A percentile compares a stretch with the other conserved stretches of the same genome.
phyloP scores from a whole-genome alignment of 169 alveolate genomes.

The Ichthyophthirius multifiliis region DNA sequence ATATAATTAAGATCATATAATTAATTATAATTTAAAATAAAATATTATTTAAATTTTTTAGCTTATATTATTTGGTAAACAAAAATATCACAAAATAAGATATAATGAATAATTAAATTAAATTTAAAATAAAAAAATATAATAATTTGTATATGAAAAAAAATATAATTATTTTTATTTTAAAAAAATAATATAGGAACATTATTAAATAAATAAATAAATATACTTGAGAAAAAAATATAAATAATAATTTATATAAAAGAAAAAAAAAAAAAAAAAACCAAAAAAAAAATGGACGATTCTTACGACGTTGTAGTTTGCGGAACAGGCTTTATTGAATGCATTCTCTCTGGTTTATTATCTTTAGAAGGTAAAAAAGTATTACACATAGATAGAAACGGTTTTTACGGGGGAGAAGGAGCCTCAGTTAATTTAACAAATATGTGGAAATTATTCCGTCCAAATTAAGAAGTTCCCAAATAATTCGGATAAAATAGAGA shows the following conservation, averaged over 20 bases:
- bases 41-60: too few species aligned
- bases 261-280: neutral
- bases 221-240: neutral
- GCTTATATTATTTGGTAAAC: too few species aligned
- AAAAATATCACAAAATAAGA: too few species aligned
- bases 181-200: too few species aligned
- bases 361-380: slow-evolving; percentile 91
- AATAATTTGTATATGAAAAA: too few species aligned
- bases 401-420: slow-evolving; percentile 98
- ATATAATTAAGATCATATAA: too few species aligned
- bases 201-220: too few species aligned
- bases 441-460: slow-evolving; percentile 92
- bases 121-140: too few species aligned
- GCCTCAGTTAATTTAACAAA: slow-evolving; percentile 97
- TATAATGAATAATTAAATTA: too few species aligned
- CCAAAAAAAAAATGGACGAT: slow-evolving; percentile 62
- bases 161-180: too few species aligned
- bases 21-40: too few species aligned
- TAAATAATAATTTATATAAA: neutral
- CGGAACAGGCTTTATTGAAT: slow-evolving; percentile 98
- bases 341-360: slow-evolving; percentile 95
- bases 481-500: slow-evolving; percentile 95
- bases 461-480: slow-evolving; percentile 91
- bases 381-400: slow-evolving; percentile 95
- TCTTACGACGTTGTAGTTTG: slow-evolving; percentile 91